A percentile compares a stretch with the other conserved stretches of the same genome.
Conservation (phyloP, 208 protist genomes). For the Leishmania lainsoni region DNA sequence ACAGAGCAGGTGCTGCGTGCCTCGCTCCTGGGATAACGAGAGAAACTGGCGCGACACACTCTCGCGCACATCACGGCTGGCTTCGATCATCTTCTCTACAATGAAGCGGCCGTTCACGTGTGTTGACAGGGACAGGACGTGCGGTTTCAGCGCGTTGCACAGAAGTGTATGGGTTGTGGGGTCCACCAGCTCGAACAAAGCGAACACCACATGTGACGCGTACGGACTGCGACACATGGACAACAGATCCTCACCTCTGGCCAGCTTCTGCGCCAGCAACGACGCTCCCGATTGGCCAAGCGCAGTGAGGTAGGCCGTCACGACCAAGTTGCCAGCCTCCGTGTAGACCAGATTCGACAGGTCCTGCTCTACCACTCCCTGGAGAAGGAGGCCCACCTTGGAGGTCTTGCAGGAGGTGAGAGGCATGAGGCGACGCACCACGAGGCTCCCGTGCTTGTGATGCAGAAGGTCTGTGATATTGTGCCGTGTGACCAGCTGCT, state of each 20-base stretch:
- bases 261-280: constrained; percentile 57
- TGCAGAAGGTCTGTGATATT: constrained; percentile 63
- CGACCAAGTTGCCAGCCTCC: constrained; percentile 78
- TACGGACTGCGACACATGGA: constrained; percentile 64
- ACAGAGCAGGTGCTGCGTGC: constrained; percentile 86
- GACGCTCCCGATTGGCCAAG: constrained; percentile 52
- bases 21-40: constrained; percentile 60
- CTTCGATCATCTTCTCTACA: constrained; percentile 73
- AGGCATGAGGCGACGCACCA: constrained; percentile 76
- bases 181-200: constrained; percentile 74
- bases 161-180: constrained; percentile 65
- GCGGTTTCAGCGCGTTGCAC: constrained; percentile 65
- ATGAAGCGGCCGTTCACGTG: constrained; percentile 90
- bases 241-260: constrained; percentile 59
- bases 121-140: constrained; percentile 58
- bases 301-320: constrained; percentile 72
- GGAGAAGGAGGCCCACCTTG: constrained; percentile 64
- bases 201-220: constrained; percentile 82
- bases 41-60: constrained; percentile 73
- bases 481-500: constrained; percentile 43
- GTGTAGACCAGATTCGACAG: constrained; percentile 63
- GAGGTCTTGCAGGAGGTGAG: constrained; percentile 60
- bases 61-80: constrained; percentile 83
- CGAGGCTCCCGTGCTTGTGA: constrained; percentile 68
- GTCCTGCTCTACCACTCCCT: constrained; percentile 59